phyloP scores from a whole-genome alignment of 2,329 filamentous ascomycete species.

The Macrophomina tecta region DNA sequence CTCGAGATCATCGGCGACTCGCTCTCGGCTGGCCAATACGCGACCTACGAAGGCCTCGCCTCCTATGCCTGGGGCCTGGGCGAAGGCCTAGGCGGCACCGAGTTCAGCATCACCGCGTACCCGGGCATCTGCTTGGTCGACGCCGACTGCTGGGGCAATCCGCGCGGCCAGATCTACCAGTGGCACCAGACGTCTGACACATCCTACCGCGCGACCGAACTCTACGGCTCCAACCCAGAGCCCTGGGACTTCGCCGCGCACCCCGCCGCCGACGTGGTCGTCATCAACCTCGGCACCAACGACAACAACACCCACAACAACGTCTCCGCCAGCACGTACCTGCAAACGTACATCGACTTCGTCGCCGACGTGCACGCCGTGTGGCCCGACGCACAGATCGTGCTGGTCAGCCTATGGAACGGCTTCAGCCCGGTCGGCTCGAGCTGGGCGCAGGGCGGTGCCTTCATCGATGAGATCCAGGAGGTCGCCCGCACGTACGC shows the following conservation, averaged over 20 bases:
- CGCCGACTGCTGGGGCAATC: slow-evolving; percentile 60
- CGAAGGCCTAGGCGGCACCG: slow-evolving; percentile 63
- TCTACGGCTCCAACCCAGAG: slow-evolving; percentile 49
- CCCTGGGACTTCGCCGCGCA: slow-evolving; percentile 43
- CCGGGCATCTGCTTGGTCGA: slow-evolving; percentile 65
- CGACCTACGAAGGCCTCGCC: slow-evolving; percentile 64
- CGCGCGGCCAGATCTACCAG: slow-evolving; percentile 54
- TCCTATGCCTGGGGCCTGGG: slow-evolving; percentile 63
- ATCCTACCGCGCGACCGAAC: slow-evolving; percentile 51
- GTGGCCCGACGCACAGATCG: slow-evolving; percentile 51
- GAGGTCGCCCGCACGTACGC: slow-evolving; percentile 60
- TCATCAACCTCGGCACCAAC: slow-evolving; percentile 57
- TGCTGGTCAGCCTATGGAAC: slow-evolving; percentile 59
- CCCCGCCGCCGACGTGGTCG: slow-evolving; percentile 48
- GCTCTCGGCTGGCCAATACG: slow-evolving; percentile 62
- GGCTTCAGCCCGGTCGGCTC: slow-evolving; percentile 60
- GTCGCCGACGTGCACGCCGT: slow-evolving; percentile 48
- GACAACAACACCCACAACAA: slow-evolving; percentile 52
- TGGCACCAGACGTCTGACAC: slow-evolving; percentile 65
- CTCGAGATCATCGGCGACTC: slow-evolving; percentile 56
- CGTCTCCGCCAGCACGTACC: slow-evolving; percentile 47
- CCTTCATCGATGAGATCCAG: slow-evolving; percentile 59
- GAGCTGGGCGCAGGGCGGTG: slow-evolving; percentile 54
- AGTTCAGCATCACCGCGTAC: slow-evolving; percentile 64
- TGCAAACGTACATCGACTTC: slow-evolving; percentile 49